A percentile compares a stretch with the other conserved stretches of the same genome.
Evolutionary conservation across 176 grass and related monocot species (phyloP).

Genomic region (Melocanna baccifera): DNA sequence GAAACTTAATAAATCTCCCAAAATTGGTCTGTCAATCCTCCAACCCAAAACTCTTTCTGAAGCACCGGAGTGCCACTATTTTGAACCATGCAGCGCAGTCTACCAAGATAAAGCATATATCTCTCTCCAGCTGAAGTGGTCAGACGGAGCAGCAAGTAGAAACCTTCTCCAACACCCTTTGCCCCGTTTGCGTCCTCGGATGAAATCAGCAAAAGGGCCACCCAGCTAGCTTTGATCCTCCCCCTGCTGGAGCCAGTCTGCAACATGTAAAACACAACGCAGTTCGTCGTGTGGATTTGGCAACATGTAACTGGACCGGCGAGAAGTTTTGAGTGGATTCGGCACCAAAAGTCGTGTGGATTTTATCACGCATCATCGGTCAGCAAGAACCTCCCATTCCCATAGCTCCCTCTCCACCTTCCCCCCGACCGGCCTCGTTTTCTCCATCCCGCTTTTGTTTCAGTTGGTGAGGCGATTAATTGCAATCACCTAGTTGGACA

Average conservation of each 20-base stretch:
- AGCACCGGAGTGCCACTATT: background rate
- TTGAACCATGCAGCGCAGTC: background rate
- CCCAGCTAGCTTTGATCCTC: background rate
- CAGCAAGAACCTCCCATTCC: background rate
- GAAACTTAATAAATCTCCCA: background rate
- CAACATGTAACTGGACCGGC: background rate
- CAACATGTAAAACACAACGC: too few species aligned
- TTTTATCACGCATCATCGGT: background rate
- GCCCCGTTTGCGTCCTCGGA: background rate
- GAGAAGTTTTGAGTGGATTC: background rate
- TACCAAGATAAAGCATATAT: background rate
- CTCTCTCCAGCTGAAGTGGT: background rate
- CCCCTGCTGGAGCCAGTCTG: background rate
- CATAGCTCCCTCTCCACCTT: background rate
- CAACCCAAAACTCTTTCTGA: background rate
- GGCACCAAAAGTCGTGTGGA: constrained; percentile 19
- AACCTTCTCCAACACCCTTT: background rate
- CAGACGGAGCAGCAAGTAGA: background rate
- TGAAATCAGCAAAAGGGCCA: background rate
- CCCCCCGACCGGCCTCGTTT: background rate
- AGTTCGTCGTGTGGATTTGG: background rate
- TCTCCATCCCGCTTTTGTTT: constrained; percentile 7
- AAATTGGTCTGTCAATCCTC: background rate
- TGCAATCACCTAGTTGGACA: constrained; percentile 37
- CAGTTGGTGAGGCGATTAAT: constrained; percentile 55